Evolutionary conservation across 2,329 filamentous ascomycete genomes (phyloP).

Genomic region (Monilinia fructicola): DNA sequence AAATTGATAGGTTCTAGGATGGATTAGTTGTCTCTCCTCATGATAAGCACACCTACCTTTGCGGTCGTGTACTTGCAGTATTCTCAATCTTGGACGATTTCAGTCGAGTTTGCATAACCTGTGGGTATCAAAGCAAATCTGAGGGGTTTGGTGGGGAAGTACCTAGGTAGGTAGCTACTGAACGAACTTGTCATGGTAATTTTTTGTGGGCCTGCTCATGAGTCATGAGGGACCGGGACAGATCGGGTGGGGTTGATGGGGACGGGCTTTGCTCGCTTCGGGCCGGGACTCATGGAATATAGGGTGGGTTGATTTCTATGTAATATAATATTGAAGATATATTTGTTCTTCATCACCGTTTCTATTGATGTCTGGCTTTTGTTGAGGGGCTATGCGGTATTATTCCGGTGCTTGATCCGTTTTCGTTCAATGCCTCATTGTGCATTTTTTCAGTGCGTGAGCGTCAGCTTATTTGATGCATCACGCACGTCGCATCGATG

Average conservation of each 20-base stretch:
- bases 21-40: no score
- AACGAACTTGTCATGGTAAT: neutral
- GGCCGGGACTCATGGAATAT: neutral
- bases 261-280: conserved; percentile 6
- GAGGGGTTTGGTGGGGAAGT: neutral
- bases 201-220: no score
- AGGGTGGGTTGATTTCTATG: no score
- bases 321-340: neutral
- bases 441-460: neutral
- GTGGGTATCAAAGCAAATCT: neutral
- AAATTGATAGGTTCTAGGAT: no score
- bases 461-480: neutral
- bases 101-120: neutral
- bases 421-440: neutral
- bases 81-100: no score
- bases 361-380: no score
- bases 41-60: no score
- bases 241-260: neutral
- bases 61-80: no score
- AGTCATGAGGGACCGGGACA: neutral
- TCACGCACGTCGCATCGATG: neutral
- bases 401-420: neutral
- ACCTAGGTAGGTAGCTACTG: no score
- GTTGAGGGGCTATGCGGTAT: no score
- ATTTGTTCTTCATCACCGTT: no score